These are phyloP conservation scores for Talinum fruticosum DNA, from an alignment of 148 eudicot species.

Conservation along the genomic window DNA sequence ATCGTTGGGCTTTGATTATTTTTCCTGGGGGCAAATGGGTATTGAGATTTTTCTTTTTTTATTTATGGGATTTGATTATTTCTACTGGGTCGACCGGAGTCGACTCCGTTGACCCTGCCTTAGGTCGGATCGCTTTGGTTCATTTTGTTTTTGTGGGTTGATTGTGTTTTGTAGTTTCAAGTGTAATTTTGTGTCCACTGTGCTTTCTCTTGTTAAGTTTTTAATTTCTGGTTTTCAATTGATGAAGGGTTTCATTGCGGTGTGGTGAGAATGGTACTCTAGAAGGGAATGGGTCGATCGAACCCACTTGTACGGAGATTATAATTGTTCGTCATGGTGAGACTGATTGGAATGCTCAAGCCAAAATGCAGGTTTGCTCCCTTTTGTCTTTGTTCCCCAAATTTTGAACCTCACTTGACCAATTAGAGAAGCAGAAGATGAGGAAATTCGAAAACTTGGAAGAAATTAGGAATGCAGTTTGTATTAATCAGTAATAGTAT, in stretches of 20 bases:
- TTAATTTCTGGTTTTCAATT: neutral
- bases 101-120: too few relatives aligned
- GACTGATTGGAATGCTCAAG: slow-evolving; percentile 77
- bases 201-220: neutral
- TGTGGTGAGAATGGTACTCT: slow-evolving; percentile 11
- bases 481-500: neutral
- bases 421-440: too few relatives aligned
- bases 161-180: neutral
- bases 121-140: too few relatives aligned
- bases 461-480: neutral
- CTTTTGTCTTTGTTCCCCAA: neutral
- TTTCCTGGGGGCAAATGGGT: neutral
- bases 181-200: neutral
- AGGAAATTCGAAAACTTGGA: neutral
- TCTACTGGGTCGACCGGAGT: neutral
- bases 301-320: slow-evolving; percentile 23
- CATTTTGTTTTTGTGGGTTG: neutral
- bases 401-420: too few relatives aligned
- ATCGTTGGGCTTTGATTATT: neutral
- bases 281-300: slow-evolving; percentile 3
- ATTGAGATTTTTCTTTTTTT: neutral
- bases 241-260: neutral
- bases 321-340: slow-evolving; percentile 36
- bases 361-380: slow-evolving; percentile 57
- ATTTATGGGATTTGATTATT: neutral